A percentile compares a stretch with the other conserved stretches of the same genome.
These are phyloP conservation scores for Wallacemonas sp. DNA, from an alignment of 208 protist species.

Conservation along the genomic window DNA sequence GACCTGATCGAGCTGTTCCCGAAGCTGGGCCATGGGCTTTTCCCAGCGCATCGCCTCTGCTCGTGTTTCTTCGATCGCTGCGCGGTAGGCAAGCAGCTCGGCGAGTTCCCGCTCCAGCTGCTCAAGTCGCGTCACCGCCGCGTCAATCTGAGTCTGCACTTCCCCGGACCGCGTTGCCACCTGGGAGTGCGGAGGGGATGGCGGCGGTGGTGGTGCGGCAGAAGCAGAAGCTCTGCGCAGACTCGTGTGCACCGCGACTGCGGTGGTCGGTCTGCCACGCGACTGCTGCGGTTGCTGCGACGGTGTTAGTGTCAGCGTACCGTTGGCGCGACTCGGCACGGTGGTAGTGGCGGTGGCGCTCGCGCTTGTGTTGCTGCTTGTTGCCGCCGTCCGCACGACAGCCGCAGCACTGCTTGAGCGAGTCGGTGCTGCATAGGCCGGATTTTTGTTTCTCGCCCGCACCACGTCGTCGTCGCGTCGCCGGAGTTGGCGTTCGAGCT, in stretches of 20 bases:
- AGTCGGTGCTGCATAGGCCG: background rate
- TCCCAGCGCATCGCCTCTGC: constrained; percentile 42
- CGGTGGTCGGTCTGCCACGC: background rate
- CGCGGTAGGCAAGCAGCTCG: constrained; percentile 45
- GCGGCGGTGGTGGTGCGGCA: background rate
- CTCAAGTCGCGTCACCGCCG: constrained; percentile 40
- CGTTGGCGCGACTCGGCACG: background rate
- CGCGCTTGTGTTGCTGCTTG: too few relatives aligned
- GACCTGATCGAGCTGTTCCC: constrained; percentile 30
- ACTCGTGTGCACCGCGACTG: background rate
- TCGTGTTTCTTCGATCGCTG: constrained; percentile 24
- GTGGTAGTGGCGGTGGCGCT: background rate
- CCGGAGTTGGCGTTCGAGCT: constrained; percentile 31
- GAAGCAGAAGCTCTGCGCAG: background rate
- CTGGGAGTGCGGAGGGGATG: background rate
- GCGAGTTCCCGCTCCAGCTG: constrained; percentile 57
- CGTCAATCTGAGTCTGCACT: constrained; percentile 43
- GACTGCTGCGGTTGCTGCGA: constrained; percentile 1
- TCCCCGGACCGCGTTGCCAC: background rate
- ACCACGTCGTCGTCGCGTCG: constrained; percentile 40
- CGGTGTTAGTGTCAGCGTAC: background rate
- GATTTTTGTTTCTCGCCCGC: constrained; percentile 9
- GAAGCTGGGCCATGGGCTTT: constrained; percentile 41
- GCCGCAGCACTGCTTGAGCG: background rate
- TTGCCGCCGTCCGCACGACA: background rate